Evolutionary conservation across 495 filamentous ascomycete species (phyloP).

Genomic region (Clohesyomyces aquaticus): DNA sequence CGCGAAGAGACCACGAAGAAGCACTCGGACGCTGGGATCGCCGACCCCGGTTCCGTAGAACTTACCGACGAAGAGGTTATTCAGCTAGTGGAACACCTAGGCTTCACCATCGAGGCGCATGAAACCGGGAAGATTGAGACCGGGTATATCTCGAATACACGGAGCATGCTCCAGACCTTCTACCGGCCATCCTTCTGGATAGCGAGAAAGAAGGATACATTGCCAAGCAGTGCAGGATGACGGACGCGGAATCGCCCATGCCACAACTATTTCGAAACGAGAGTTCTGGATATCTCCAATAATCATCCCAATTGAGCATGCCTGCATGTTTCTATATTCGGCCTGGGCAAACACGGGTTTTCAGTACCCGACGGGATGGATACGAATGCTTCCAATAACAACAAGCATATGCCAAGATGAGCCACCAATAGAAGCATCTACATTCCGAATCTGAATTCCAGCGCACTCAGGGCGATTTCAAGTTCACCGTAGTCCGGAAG

Average conservation of each 20-base stretch:
- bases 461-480: too few relatives aligned
- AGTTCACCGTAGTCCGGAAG: too few relatives aligned
- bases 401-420: background rate
- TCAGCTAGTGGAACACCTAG: constrained; percentile 70
- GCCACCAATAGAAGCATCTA: background rate
- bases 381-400: background rate
- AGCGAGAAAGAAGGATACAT: constrained; percentile 66
- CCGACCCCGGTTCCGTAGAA: constrained; percentile 82
- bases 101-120: constrained; percentile 65
- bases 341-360: too few relatives aligned
- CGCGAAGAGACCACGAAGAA: background rate
- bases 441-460: background rate
- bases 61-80: constrained; percentile 86
- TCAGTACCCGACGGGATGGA: background rate
- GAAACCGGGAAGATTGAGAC: constrained; percentile 55
- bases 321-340: too few relatives aligned
- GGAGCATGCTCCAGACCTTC: constrained; percentile 81
- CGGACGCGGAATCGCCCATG: too few relatives aligned
- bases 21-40: constrained; percentile 56
- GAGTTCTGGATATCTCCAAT: too few relatives aligned
- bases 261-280: too few relatives aligned
- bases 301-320: too few relatives aligned
- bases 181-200: constrained; percentile 84
- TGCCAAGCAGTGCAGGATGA: too few relatives aligned
- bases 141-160: constrained; percentile 82